A percentile compares a stretch with the other conserved stretches of the same genome.
Evolutionary conservation across 805 yeast genomes (phyloP).

Genomic region (Candida namnaoensis): DNA sequence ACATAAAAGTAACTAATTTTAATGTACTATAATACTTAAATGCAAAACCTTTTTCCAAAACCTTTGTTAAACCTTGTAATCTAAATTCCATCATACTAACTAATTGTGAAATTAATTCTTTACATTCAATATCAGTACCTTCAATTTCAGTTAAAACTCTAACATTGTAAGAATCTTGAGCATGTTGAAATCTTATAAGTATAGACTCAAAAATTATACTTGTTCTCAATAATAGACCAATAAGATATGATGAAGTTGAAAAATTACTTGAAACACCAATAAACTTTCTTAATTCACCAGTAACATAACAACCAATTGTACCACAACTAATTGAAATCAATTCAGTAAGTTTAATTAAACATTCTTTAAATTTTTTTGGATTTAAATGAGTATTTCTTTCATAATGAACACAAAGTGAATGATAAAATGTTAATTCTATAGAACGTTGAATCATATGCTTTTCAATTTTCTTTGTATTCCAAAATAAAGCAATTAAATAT

Average conservation of each 20-base stretch:
- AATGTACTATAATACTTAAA: slow-evolving; percentile 7
- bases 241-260: slow-evolving; percentile 7
- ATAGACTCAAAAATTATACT: not conserved
- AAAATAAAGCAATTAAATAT: slow-evolving; percentile 2
- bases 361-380: slow-evolving; percentile 3
- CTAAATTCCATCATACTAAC: not conserved
- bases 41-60: slow-evolving; percentile 6
- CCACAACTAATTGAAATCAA: slow-evolving; percentile 2
- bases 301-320: slow-evolving; percentile 4
- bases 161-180: slow-evolving; percentile 6
- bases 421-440: slow-evolving; percentile 6
- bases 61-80: slow-evolving; percentile 1
- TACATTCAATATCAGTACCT: not conserved
- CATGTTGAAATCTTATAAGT: slow-evolving; percentile 8
- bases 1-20: slow-evolving; percentile 4
- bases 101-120: slow-evolving; percentile 1
- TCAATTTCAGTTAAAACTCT: not conserved
- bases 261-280: slow-evolving; percentile 3
- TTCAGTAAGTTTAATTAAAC: not conserved
- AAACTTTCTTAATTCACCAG: slow-evolving; percentile 4
- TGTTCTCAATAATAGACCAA: slow-evolving; percentile 2
- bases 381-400: slow-evolving; percentile 8
- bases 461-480: slow-evolving; percentile 6
- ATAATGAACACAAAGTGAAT: slow-evolving; percentile 5
- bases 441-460: slow-evolving; percentile 4